phyloP scores from a whole-genome alignment of 352 stramenopile species.

The Pythium brachiatum region DNA sequence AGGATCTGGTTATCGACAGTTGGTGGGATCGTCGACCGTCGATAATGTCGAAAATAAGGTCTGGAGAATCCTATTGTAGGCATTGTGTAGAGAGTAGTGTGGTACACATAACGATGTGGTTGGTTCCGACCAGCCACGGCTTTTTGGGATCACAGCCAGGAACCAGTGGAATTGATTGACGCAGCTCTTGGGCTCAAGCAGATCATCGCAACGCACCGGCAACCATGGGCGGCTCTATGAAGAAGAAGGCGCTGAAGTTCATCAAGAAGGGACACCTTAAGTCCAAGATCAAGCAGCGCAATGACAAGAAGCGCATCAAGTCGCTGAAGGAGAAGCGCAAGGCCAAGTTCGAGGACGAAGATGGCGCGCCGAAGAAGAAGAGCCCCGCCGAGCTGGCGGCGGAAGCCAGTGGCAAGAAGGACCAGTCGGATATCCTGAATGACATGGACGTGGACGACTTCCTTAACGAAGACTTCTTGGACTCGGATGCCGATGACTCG shows the following conservation, averaged over 20 bases:
- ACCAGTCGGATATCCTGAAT: conserved; percentile 79
- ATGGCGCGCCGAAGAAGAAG: conserved; percentile 33
- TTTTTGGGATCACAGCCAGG: conserved; percentile 13
- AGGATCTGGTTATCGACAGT: not conserved
- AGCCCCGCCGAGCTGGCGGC: conserved; percentile 18
- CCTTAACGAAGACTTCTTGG: conserved; percentile 77
- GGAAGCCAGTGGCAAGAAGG: conserved; percentile 34
- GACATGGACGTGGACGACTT: conserved; percentile 89
- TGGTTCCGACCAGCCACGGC: conserved; percentile 9
- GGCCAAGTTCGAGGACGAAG: conserved; percentile 61
- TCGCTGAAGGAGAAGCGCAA: conserved; percentile 74
- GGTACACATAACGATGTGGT: conserved; percentile 1
- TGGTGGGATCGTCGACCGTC: not conserved
- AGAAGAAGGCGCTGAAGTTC: conserved; percentile 88
- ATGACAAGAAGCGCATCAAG: conserved; percentile 81
- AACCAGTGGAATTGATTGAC: conserved; percentile 11
- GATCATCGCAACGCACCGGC: not conserved
- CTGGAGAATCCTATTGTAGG: not conserved
- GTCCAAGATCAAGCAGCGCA: conserved; percentile 85
- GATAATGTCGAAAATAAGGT: not conserved
- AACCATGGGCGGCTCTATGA: conserved; percentile 64
- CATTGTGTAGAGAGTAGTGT: not conserved
- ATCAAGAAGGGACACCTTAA: conserved; percentile 76
- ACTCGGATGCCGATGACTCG: conserved; percentile 50
- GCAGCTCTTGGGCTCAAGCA: not conserved